A percentile compares a stretch with the other conserved stretches of the same genome.
These are phyloP conservation scores for Anisogramma anomala DNA, from an alignment of 2,329 filamentous ascomycete genomes.

Conservation along the genomic window DNA sequence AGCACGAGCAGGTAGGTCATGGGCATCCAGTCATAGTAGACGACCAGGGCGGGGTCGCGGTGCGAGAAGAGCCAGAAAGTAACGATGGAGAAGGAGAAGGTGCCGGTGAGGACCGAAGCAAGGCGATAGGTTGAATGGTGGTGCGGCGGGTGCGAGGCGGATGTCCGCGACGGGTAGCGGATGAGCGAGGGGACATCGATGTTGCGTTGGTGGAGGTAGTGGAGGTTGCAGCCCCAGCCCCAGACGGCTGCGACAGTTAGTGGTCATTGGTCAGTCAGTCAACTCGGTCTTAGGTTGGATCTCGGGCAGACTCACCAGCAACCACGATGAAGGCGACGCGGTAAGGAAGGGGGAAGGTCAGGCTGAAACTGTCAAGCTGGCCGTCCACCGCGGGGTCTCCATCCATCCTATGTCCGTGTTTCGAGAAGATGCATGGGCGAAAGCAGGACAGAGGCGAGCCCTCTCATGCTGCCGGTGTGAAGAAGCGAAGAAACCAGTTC, in stretches of 20 bases:
- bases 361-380: slow-evolving; percentile 73
- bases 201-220: slow-evolving; percentile 66
- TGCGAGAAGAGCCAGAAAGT: slow-evolving; percentile 77
- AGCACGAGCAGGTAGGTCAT: slow-evolving; percentile 71
- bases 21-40: slow-evolving; percentile 74
- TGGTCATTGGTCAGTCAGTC: slow-evolving; percentile 7
- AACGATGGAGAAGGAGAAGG: slow-evolving; percentile 60
- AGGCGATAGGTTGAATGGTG: slow-evolving; percentile 79
- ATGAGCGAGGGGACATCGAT: slow-evolving; percentile 84
- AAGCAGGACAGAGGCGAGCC: background rate
- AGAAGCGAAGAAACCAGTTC: background rate
- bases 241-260: slow-evolving; percentile 55
- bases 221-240: slow-evolving; percentile 89
- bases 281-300: background rate
- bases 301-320: slow-evolving; percentile 48
- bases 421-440: slow-evolving; percentile 9
- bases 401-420: slow-evolving; percentile 41
- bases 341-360: slow-evolving; percentile 78
- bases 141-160: slow-evolving; percentile 58
- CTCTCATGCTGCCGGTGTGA: background rate
- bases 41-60: slow-evolving; percentile 56
- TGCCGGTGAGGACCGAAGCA: slow-evolving; percentile 61
- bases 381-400: slow-evolving; percentile 60
- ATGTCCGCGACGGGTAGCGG: slow-evolving; percentile 67
- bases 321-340: slow-evolving; percentile 78